Conservation (phyloP, 2,329 filamentous ascomycete genomes). For the Seiridium unicorne region DNA sequence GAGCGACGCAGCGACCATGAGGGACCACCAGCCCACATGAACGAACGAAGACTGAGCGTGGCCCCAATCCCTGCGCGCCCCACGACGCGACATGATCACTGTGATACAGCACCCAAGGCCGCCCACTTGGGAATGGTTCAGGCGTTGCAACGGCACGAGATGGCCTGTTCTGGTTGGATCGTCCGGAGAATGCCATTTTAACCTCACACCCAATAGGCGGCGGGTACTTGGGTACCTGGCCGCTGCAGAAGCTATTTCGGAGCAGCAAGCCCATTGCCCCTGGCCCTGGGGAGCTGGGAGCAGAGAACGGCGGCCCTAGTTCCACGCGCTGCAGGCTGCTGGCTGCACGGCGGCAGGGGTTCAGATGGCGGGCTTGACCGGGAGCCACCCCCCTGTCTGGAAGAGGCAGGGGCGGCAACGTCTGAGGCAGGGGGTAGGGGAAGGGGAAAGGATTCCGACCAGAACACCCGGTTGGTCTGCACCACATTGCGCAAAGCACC, state of each 20-base stretch:
- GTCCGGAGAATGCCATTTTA: background rate
- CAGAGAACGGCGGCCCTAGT: too few relatives aligned
- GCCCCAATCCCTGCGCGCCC: background rate
- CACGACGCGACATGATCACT: background rate
- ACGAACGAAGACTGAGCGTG: background rate
- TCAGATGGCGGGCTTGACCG: background rate
- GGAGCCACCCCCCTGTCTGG: background rate
- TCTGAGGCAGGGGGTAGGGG: too few relatives aligned
- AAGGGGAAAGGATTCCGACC: too few relatives aligned
- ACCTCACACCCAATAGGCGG: background rate
- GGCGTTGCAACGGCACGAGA: background rate
- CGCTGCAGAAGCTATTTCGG: too few relatives aligned
- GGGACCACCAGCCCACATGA: background rate
- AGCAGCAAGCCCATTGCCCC: too few relatives aligned
- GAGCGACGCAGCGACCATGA: background rate
- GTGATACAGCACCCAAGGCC: background rate
- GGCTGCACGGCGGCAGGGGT: too few relatives aligned
- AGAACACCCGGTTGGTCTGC: too few relatives aligned
- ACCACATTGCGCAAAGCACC: too few relatives aligned
- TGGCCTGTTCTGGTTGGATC: background rate
- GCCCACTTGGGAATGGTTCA: background rate
- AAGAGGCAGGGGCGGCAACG: too few relatives aligned
- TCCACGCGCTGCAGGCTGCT: too few relatives aligned
- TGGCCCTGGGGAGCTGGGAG: too few relatives aligned
- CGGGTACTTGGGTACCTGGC: too few relatives aligned